phyloP scores from a whole-genome alignment of 495 filamentous ascomycete genomes.

The Penicillium verhagenii region DNA sequence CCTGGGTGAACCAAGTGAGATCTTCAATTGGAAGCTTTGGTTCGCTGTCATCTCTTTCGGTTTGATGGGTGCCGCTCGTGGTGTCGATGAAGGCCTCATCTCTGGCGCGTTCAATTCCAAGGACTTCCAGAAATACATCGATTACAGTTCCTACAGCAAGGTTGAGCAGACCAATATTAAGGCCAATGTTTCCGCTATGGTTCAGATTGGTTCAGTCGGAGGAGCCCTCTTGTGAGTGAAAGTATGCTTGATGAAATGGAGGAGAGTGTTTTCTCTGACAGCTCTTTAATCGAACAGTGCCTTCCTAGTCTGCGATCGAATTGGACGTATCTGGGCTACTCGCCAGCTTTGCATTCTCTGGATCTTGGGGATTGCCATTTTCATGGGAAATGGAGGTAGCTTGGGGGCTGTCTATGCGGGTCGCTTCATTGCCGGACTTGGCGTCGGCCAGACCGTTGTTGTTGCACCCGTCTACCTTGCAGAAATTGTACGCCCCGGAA shows the following conservation, averaged over 20 bases:
- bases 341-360: conserved; percentile 63
- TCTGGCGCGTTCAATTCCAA: conserved; percentile 62
- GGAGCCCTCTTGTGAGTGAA: conserved; percentile 60
- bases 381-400: conserved; percentile 60
- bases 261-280: too few species aligned
- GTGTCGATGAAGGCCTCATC: conserved; percentile 71
- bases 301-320: conserved; percentile 64
- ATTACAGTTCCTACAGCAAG: conserved; percentile 51
- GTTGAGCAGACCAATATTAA: conserved; percentile 60
- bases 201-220: conserved; percentile 65
- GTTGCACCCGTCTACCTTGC: conserved; percentile 56
- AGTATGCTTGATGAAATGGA: background rate
- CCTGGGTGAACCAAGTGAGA: conserved; percentile 52
- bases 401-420: conserved; percentile 66
- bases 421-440: conserved; percentile 65
- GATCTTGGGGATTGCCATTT: conserved; percentile 67
- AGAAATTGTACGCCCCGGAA: conserved; percentile 39
- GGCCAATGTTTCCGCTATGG: conserved; percentile 70
- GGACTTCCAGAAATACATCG: conserved; percentile 59
- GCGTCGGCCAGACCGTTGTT: conserved; percentile 66
- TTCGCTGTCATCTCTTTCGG: conserved; percentile 66
- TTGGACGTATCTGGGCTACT: conserved; percentile 69
- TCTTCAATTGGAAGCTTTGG: conserved; percentile 66
- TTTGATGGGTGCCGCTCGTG: conserved; percentile 64
- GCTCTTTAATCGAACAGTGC: conserved; percentile 36